Evolutionary conservation across 2,329 filamentous ascomycete genomes (phyloP), one percentile per base, ranked within the genome.

Genomic region (Trichophyton equinum): DNA sequence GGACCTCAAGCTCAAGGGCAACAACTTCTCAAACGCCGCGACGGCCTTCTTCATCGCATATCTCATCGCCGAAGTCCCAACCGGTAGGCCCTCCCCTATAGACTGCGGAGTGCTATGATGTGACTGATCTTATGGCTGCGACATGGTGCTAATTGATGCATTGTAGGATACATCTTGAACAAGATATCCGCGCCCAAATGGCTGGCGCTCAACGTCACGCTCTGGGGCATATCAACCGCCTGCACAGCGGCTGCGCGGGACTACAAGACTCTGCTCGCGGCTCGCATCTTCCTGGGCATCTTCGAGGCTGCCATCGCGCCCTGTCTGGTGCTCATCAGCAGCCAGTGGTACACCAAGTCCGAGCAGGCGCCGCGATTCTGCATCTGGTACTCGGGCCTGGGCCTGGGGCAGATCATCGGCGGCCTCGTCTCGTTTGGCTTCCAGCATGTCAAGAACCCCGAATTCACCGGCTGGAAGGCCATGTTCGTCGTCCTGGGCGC

Each of bases 31-130:
- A 56, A 83, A 83, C 70, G 71, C 83, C 18, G 82, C 82, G 2
- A 85, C 82, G 0, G 79, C 81, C 30, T 81, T 86, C 65, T 87
- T 84, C 66, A 82, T 86, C 47, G 83, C 81, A 3, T 80, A 83
- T 60, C 71, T 83, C 1, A 75, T 80, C 62, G 82, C 82, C 33
- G 83, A 85, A 68, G 72, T 85, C 2, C 82, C 82, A 8, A 83
- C 84, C 62, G 81, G 82, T 81, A 67, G 62, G 72, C 69, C 9
- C 9, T 44, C 1, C 33, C 33, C 33, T 9, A 3, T 13, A 38
- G 6, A 13, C 11, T 13, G 11, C 9, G 11, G 8, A 38, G 33
- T 11, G 8, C 33, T 11, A 13, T 49, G 18, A 11, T 22, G 20
- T 27, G 11, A 9, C 9, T 49, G 11, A 15, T 47, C 9, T 49